Evolutionary conservation across 129 eudicot species (phyloP).

Genomic region (Deinandra increscens): DNA sequence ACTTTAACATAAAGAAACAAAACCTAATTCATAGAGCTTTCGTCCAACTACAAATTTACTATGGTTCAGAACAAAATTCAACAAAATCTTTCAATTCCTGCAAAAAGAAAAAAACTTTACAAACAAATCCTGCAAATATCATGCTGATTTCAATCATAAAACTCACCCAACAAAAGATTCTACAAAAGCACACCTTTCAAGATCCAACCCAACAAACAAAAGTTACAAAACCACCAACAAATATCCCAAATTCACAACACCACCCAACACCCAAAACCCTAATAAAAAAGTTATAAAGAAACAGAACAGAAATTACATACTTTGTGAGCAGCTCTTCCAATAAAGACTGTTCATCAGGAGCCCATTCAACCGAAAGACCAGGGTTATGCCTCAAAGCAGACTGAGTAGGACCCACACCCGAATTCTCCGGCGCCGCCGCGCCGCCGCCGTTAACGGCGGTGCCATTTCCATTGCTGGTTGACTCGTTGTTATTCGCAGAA

Average conservation of each 20-base stretch:
- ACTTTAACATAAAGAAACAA: neutral
- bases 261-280: constrained; percentile 3
- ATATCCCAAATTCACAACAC: neutral
- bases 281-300: constrained; percentile 9
- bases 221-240: neutral
- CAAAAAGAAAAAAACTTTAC: neutral
- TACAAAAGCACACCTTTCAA: constrained; percentile 9
- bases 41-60: neutral
- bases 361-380: constrained; percentile 70
- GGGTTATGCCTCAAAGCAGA: constrained; percentile 76
- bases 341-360: constrained; percentile 70
- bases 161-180: neutral
- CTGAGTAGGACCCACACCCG: constrained; percentile 61
- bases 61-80: neutral
- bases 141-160: too few relatives aligned
- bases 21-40: neutral
- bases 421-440: constrained; percentile 53
- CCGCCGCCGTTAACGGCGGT: constrained; percentile 39
- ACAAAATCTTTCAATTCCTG: neutral
- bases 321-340: constrained; percentile 58
- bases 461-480: constrained; percentile 51
- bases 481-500: constrained; percentile 46
- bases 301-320: constrained; percentile 16
- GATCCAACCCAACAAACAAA: constrained; percentile 10
- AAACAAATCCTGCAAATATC: constrained; percentile 23